These are phyloP conservation scores for Coniochaeta sp. DNA, from an alignment of 2,329 filamentous ascomycete genomes.

Conservation along the genomic window DNA sequence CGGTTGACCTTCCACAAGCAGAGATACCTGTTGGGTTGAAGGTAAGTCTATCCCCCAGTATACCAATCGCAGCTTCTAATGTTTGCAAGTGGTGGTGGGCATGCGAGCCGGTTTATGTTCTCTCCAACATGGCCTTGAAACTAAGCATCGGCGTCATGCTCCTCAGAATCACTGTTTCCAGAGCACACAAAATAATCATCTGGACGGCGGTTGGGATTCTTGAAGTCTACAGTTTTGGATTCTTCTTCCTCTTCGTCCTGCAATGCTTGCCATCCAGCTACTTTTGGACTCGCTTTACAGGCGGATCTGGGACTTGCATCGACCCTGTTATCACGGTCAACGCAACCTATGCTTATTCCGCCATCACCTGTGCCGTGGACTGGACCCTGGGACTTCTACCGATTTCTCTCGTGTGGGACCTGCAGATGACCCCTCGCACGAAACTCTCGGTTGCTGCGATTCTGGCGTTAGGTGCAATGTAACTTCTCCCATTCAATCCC, in stretches of 20 bases:
- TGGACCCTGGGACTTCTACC: neutral
- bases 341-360: neutral
- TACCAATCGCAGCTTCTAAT: too few species aligned
- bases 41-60: neutral
- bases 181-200: neutral
- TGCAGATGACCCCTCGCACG: neutral
- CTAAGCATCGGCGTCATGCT: neutral
- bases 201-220: neutral
- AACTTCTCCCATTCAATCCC: neutral
- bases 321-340: neutral
- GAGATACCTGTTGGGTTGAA: neutral
- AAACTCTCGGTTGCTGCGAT: neutral
- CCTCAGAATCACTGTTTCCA: neutral
- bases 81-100: neutral
- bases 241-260: neutral
- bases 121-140: neutral
- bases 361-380: neutral
- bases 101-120: neutral
- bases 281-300: neutral
- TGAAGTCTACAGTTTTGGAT: neutral
- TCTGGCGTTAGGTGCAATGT: neutral
- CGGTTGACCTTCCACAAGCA: neutral
- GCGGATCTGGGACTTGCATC: neutral
- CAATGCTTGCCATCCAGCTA: neutral
- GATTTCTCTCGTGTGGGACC: neutral